phyloP scores from a whole-genome alignment of 2,329 filamentous ascomycete genomes.

The Colletotrichum eleusines region DNA sequence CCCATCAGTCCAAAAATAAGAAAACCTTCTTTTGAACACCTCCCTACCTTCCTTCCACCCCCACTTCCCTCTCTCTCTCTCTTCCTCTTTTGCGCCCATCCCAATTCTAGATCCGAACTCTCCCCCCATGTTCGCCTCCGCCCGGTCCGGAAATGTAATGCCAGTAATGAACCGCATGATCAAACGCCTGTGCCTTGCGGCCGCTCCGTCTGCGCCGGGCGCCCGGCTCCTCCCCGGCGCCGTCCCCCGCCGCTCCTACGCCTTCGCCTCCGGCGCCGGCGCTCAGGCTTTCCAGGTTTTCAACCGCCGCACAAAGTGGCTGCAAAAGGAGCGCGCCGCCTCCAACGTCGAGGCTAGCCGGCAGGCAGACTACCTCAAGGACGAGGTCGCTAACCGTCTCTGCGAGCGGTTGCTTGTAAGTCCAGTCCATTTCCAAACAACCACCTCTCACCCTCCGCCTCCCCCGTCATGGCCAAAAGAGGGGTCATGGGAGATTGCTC shows the following conservation, averaged over 20 bases:
- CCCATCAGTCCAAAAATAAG: conserved; percentile 13
- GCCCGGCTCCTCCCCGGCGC: conserved; percentile 13
- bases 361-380: conserved; percentile 90
- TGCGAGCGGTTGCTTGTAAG: conserved; percentile 85
- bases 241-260: conserved; percentile 70
- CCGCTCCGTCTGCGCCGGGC: conserved; percentile 21
- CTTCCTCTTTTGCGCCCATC: not conserved
- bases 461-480: not conserved
- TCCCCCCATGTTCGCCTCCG: conserved; percentile 32
- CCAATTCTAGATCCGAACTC: not conserved
- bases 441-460: not conserved
- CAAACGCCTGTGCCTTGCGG: conserved; percentile 33
- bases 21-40: conserved; percentile 14
- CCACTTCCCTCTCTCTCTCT: no score
- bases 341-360: conserved; percentile 77
- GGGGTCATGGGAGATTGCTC: not conserved
- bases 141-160: conserved; percentile 34
- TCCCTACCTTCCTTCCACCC: not conserved
- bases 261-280: conserved; percentile 77
- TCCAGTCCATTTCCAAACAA: not conserved
- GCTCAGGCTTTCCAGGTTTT: conserved; percentile 89
- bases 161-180: conserved; percentile 38
- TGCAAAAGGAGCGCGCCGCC: conserved; percentile 91
- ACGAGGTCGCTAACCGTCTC: conserved; percentile 87
- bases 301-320: conserved; percentile 86